Evolutionary conservation across 495 filamentous ascomycete genomes (phyloP), one percentile per base, ranked within the genome.

Genomic region (Neurospora sp.): DNA sequence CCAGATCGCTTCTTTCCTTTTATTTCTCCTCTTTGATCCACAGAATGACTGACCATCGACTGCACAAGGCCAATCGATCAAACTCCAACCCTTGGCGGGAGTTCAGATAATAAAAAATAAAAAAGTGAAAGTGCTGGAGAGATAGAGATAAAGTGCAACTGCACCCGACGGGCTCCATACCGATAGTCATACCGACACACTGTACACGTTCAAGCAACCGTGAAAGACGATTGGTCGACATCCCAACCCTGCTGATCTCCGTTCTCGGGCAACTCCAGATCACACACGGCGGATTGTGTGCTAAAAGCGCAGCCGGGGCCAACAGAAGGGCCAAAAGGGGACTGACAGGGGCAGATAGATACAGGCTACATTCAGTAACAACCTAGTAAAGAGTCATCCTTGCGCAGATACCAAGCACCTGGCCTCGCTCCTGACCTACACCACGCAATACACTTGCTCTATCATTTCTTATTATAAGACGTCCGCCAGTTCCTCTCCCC

Each of bases 191-290:
- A 65, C 27, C 31, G 14, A 35, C 31, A 65, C 53, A 65, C 53
- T 65, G 53, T 65, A 65, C 53, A 65, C 73, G 59, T 71, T 65
- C 73, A 71, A 45, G 20, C 68, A 40, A 77, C 75, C 68, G 79
- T 81, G 75, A 81, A 80, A 80, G 78, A 81, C 74, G 74, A 81
- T 81, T 81, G 79, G 79, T 70, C 73, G 45, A 41, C 27, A 3
- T 38, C 38, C 37, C 69, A 61, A 71, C 47, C 70, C 72, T 69
- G 72, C 73, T 72, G 78, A 77, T 81, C 79, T 81, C 79, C 78
- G 79, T 78, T 81, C 78, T 79, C 79, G 79, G 79, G 74, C 75
- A 71, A 42, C 45, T 27, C 71, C 59, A 75, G 69, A 74, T 35
- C 53, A 65, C 27, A 16, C 47, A 59, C 20, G 47, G 47, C 20